These are phyloP conservation scores for Xerophyta viscosa DNA, from an alignment of 106 monocot genomes.

Conservation along the genomic window DNA sequence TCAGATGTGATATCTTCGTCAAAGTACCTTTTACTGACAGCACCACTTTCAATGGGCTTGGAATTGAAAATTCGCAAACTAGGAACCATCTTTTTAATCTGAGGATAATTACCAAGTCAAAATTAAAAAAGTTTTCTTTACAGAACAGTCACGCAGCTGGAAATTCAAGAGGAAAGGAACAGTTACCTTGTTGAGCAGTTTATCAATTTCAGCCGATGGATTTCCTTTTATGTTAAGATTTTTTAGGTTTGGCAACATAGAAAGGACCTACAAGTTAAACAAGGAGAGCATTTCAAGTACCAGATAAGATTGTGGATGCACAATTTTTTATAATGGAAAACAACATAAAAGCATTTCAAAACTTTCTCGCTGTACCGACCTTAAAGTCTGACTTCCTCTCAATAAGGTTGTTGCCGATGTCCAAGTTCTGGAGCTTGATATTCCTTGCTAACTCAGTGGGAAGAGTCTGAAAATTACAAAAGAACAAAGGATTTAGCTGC, in stretches of 20 bases:
- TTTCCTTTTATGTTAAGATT: slow-evolving; percentile 88
- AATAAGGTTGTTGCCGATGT: slow-evolving; percentile 83
- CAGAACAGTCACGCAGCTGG: background rate
- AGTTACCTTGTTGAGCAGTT: slow-evolving; percentile 58
- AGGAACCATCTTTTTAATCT: slow-evolving; percentile 69
- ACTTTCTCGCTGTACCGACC: too few species aligned
- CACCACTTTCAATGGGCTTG: slow-evolving; percentile 39
- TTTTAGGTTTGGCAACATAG: slow-evolving; percentile 49
- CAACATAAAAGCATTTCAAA: background rate
- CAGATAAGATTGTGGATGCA: background rate
- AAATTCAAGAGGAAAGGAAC: background rate
- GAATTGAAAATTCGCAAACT: slow-evolving; percentile 67
- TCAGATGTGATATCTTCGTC: slow-evolving; percentile 4
- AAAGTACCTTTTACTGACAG: slow-evolving; percentile 5
- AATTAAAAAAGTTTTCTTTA: background rate
- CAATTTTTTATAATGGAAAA: background rate
- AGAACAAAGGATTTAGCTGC: background rate
- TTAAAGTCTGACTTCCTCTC: slow-evolving; percentile 62
- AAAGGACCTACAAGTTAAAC: slow-evolving; percentile 46
- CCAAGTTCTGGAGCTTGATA: slow-evolving; percentile 50
- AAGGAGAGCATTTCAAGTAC: background rate
- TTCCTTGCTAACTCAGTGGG: slow-evolving; percentile 53
- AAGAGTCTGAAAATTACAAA: slow-evolving; percentile 34
- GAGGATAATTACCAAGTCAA: background rate
- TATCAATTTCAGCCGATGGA: slow-evolving; percentile 58